Conservation (phyloP, 768 basidiomycete species). For the Trametes cingulata region DNA sequence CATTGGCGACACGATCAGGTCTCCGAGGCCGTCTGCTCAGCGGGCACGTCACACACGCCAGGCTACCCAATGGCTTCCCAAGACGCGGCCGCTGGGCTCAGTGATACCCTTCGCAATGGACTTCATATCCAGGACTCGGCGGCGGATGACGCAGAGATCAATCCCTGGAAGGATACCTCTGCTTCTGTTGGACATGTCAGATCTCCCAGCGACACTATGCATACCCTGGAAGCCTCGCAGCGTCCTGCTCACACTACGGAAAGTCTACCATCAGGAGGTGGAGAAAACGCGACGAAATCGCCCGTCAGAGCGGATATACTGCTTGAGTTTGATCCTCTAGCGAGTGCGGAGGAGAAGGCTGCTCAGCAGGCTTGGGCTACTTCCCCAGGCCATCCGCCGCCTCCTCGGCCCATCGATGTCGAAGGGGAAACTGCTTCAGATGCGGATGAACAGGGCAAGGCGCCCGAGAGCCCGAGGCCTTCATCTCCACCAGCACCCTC, state of each 20-base stretch:
- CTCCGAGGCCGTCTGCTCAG: no score
- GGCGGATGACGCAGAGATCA: conserved; percentile 2
- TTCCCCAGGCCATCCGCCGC: conserved; percentile 63
- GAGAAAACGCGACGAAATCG: conserved; percentile 9
- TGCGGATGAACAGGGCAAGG: neutral
- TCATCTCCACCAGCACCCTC: conserved; percentile 34
- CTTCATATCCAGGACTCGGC: conserved; percentile 10
- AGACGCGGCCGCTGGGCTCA: conserved; percentile 24
- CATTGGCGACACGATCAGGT: no score
- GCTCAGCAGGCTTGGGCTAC: conserved; percentile 67
- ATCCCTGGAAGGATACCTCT: conserved; percentile 24
- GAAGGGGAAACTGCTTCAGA: neutral
- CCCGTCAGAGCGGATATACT: conserved; percentile 41
- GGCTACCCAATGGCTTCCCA: conserved; percentile 5
- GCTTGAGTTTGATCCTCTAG: conserved; percentile 70
- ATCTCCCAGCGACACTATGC: neutral
- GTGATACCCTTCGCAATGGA: conserved; percentile 14
- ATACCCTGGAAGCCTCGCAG: conserved; percentile 46
- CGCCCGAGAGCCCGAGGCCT: neutral
- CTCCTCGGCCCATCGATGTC: conserved; percentile 19
- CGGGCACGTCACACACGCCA: neutral
- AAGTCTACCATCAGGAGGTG: conserved; percentile 35
- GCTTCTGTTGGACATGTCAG: neutral
- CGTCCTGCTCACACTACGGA: conserved; percentile 43
- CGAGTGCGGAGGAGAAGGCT: conserved; percentile 53